phyloP scores from a whole-genome alignment of 352 stramenopile species.

The Pythium oligandrum region DNA sequence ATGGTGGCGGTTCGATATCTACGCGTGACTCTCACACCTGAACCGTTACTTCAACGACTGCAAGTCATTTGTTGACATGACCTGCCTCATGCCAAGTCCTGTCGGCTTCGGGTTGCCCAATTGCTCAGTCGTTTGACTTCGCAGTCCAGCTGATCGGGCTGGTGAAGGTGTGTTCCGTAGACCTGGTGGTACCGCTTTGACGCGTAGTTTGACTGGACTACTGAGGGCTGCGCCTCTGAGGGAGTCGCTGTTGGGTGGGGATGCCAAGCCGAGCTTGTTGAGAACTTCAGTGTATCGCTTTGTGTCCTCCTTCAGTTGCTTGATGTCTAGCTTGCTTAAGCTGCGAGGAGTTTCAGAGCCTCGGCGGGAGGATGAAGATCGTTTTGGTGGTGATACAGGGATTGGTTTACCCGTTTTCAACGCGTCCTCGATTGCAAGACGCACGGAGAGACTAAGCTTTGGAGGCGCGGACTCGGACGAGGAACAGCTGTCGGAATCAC shows the following conservation, averaged over 20 bases:
- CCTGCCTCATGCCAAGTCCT: conserved; percentile 45
- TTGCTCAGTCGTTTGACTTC: background rate
- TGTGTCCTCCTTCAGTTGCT: conserved; percentile 69
- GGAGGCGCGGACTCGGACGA: background rate
- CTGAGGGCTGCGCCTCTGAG: conserved; percentile 12
- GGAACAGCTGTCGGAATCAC: background rate
- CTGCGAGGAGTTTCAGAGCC: conserved; percentile 20
- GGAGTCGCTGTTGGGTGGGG: conserved; percentile 4
- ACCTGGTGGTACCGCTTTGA: too few species aligned
- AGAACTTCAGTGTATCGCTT: conserved; percentile 76
- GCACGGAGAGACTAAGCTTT: background rate
- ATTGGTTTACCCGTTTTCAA: conserved; percentile 19
- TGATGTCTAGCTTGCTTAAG: conserved; percentile 54
- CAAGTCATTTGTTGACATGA: conserved; percentile 58
- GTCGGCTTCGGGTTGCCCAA: conserved; percentile 18
- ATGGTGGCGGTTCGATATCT: background rate
- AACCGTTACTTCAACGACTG: conserved; percentile 24
- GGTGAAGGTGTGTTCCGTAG: too few species aligned
- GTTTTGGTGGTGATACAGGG: conserved; percentile 17
- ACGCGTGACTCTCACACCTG: background rate
- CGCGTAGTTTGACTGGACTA: conserved; percentile 14
- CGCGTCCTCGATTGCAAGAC: conserved; percentile 14
- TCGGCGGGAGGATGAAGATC: conserved; percentile 4
- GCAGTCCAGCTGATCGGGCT: too few species aligned
- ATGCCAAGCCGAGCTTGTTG: conserved; percentile 59